Conservation (phyloP, 2,329 filamentous ascomycete genomes). For the Blastomyces silverae region DNA sequence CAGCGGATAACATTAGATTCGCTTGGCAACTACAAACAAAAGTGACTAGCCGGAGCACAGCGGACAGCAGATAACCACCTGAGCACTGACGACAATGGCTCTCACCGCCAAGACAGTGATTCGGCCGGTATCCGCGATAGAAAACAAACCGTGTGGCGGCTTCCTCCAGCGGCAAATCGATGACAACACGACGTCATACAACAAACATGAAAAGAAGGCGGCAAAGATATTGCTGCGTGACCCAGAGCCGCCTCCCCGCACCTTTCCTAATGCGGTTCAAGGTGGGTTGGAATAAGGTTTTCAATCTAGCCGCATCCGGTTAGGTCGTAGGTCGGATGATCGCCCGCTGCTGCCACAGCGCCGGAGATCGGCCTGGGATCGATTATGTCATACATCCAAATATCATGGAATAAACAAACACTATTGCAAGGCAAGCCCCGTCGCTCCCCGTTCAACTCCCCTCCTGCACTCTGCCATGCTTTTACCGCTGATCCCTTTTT, state of each 20-base stretch:
- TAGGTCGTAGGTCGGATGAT: not conserved
- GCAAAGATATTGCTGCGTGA: not conserved
- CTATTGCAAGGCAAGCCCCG: not conserved
- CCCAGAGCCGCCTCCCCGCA: not conserved
- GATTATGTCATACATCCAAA: constrained; percentile 1
- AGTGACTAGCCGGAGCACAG: not conserved
- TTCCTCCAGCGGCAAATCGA: not conserved
- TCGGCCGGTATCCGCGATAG: not conserved
- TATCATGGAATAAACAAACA: not conserved
- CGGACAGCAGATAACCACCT: not conserved
- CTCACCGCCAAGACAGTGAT: no score
- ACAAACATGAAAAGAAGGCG: not conserved
- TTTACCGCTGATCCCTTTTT: not conserved
- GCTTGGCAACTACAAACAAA: not conserved
- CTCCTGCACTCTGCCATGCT: no score
- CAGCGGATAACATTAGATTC: no score
- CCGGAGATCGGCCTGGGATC: not conserved
- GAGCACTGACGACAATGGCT: no score
- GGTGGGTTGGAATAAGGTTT: constrained; percentile 1
- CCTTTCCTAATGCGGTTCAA: constrained; percentile 2
- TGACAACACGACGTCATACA: constrained; percentile 1
- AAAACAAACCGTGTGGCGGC: not conserved
- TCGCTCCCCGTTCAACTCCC: not conserved
- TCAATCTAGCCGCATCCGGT: not conserved
- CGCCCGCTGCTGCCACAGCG: not conserved